Conservation (phyloP, 768 basidiomycete genomes). For the Leccinum fibrillosum region DNA sequence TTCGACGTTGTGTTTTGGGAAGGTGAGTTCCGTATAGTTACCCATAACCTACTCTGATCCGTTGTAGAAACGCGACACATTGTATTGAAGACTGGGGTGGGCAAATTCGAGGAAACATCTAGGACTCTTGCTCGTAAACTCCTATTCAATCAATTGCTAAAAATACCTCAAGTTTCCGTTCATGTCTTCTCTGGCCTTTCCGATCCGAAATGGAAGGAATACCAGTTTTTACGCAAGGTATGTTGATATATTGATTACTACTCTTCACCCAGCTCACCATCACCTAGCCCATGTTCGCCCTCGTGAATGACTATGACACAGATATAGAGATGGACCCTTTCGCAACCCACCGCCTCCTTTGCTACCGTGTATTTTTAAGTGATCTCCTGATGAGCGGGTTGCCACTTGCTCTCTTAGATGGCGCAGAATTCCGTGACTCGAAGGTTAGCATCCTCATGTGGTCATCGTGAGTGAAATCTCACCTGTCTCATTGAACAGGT, state of each 20-base stretch:
- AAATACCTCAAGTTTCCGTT: constrained; percentile 38
- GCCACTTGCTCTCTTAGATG: constrained; percentile 49
- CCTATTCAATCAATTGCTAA: constrained; percentile 47
- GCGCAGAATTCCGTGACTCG: constrained; percentile 57
- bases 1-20: constrained; percentile 68
- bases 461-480: neutral
- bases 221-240: constrained; percentile 42
- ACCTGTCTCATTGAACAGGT: constrained; percentile 38
- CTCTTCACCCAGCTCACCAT: constrained; percentile 8
- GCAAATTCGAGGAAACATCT: constrained; percentile 40
- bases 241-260: neutral
- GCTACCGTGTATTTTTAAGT: constrained; percentile 50
- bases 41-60: neutral
- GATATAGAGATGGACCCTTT: constrained; percentile 8
- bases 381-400: constrained; percentile 47
- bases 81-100: constrained; percentile 37
- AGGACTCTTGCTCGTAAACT: constrained; percentile 50
- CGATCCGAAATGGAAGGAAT: constrained; percentile 50
- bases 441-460: constrained; percentile 40
- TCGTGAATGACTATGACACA: constrained; percentile 53
- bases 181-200: constrained; percentile 43
- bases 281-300: constrained; percentile 62
- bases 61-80: constrained; percentile 42
- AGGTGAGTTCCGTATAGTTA: constrained; percentile 30
- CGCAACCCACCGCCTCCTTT: constrained; percentile 34